Base-by-base conservation (phyloP, 2,329 filamentous ascomycete species). In the Aspergillus felis region DNA sequence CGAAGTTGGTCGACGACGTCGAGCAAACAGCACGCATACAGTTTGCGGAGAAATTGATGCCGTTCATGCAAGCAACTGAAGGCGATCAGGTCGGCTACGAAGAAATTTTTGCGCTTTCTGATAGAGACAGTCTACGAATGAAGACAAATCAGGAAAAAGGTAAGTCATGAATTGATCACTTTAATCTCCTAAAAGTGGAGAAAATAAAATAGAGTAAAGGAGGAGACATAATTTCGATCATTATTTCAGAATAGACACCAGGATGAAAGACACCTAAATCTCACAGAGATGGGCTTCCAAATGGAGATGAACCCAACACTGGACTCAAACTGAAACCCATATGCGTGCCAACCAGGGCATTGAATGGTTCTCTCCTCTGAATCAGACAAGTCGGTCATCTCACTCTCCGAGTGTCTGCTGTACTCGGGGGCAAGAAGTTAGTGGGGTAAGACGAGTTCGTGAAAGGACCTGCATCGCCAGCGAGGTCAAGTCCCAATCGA, bases 321-420 rank as follows among this genome's bases (percentile, higher is more conserved):
- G 58, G 64, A 64, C 63, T 61, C 62, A 64, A 62, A 61, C 56
- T 28, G 62, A 65, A 57, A 61, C 58, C 58, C 66, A 61, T 60
- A 61, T 58, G 61, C 63, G 64, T 64, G 67, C 66, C 62, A 57
- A 55, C 57, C 64, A 63, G 62, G 59, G 61, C 61, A 49, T 58
- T 60, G 58, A 65, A 60, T 58, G 57, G 55, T 51, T 54, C 61
- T 56, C 58, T 65, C 58, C 55, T 41, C 51, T 60, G 50, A 52
- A 53, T 64, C 55, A 59, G 65, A 54, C 60, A 58, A 58, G 57
- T 53, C 51, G 57, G 59, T 57, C 60, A 57, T 55, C 41, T 47
- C 44, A 4, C 20, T 60, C 62, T 62, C 64, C 61, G 67, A 67
- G 52, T 55, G 51, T 49, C 51, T 32, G 55, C 53, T 56, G 54